Evolutionary conservation across 768 basidiomycete genomes (phyloP), one percentile per base, ranked within the genome.

Genomic region (Naganishia vaughanmartiniae): DNA sequence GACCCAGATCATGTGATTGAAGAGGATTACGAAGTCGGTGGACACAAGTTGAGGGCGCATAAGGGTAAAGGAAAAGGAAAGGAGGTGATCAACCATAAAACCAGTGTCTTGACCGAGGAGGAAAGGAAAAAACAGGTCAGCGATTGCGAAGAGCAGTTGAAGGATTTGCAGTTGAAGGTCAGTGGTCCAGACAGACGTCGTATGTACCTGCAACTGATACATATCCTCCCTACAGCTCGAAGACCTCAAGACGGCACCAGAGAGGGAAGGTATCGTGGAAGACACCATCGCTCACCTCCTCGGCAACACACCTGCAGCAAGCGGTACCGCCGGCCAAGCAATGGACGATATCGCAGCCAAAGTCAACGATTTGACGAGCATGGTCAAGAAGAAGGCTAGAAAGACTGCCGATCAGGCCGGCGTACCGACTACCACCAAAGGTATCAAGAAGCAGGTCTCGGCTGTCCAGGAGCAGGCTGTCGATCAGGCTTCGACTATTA

Each of bases 151-250:
- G 89, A 85, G 30, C 81, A 96, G 46, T 87, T 86, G 76, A 88
- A 88, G 74, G 94, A 97, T 79, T 83, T 97, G 30, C 89, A 89
- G 1, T 81, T 90, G 58, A 97, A 96, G 88, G 92, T 88, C 46
- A 36, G 80, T 51, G 17, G 4, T 14, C 4, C 33, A 4, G 5
- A 7, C 28, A 7, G 4, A 17, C 31, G 17, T 26, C 34, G 28
- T n/a, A n/a, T 15, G 31, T 17, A 24, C 36, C 6, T 14, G 17
- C 14, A n/a, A 53, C 19, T 54, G 54, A 30, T 33, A 10, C 19
- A 10, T 31, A 14, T 46, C 28, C 34, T 34, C 17, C 17, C 34
- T 21, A 53, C 71, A 93, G 92, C 88, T 97, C 21, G 94, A 96
- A 65, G 94, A 97, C 75, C 84, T 96, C 36, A 94, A 91, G 82